These are phyloP conservation scores for Mycena vitilis DNA, from an alignment of 768 basidiomycete genomes.

Conservation along the genomic window DNA sequence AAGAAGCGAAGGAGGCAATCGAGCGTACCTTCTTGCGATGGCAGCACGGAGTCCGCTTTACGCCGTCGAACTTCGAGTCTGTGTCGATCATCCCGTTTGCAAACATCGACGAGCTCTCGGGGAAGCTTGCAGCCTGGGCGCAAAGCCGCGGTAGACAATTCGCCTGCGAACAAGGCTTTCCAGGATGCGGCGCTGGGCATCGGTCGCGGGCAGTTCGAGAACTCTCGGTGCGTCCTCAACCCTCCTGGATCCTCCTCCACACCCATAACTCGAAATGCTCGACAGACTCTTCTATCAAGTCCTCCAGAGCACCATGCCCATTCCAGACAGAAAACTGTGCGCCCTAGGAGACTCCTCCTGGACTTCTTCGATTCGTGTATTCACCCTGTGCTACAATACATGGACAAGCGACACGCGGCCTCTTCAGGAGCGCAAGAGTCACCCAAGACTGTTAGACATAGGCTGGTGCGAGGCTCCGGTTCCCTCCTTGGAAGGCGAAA, in stretches of 20 bases:
- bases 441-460: neutral
- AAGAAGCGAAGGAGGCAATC: neutral
- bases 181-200: neutral
- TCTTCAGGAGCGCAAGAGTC: neutral
- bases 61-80: neutral
- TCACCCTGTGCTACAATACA: constrained; percentile 1
- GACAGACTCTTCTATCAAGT: neutral
- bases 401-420: neutral
- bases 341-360: neutral
- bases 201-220: neutral
- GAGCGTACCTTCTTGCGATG: neutral
- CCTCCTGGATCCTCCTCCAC: neutral
- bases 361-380: neutral
- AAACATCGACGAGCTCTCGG: neutral
- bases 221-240: neutral
- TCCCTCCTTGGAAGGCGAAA: neutral
- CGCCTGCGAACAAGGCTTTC: neutral
- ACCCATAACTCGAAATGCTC: neutral
- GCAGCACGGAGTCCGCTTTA: neutral
- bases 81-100: neutral
- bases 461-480: neutral
- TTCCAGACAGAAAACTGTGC: neutral
- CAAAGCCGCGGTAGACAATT: neutral
- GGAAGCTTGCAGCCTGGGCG: neutral
- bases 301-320: neutral